Base-by-base conservation (phyloP, 345 rosid genomes). In the Gynandropsis gynandra region DNA sequence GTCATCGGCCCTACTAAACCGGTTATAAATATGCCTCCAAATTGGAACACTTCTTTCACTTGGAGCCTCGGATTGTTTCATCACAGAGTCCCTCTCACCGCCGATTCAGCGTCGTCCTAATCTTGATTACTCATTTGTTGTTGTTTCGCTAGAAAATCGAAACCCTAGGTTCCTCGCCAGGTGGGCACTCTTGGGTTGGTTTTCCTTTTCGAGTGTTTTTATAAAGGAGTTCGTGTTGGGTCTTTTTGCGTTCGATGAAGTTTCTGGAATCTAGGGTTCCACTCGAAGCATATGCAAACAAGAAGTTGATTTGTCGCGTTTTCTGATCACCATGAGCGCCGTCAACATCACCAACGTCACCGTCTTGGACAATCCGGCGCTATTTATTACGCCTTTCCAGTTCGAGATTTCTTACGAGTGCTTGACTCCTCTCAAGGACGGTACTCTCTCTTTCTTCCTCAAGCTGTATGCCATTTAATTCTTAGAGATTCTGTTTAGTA, bases 391-490 rank as follows among this genome's bases (percentile, higher is more conserved):
- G 56, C 93, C 98, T 0, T 83, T 92, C 65, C 96, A 87, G 80
- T 92, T 92, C 70, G 98, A 92, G 76, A 87, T 92, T 61, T 87
- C 98, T 11, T 92, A 92, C 60, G 98, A 92, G 79, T 85, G 98
- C 57, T 73, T 92, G 72, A 78, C 85, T 46, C 82, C 97, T 62
- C 97, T 92, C 55, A 80, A 92, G 71, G 95, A 92, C 65, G 98
- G 98, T 92, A 80, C 21, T 18, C 40, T 36, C 35, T 12, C 31
- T 40, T 8, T 55, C 47, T 16, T 8, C 33, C 16, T 1, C 5
- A 7, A 9, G 5, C 10, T 12, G 19, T 3, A 16, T 19, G 6
- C 13, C 11, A 2, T 43, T 4, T 24, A 5, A 24, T 24, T 24
- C 29, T 2, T 24, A 5, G 40, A 36, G 11, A n/a, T 36, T 36